Base-by-base conservation (phyloP, 169 alveolate species). In the Eimeria necatrix region DNA sequence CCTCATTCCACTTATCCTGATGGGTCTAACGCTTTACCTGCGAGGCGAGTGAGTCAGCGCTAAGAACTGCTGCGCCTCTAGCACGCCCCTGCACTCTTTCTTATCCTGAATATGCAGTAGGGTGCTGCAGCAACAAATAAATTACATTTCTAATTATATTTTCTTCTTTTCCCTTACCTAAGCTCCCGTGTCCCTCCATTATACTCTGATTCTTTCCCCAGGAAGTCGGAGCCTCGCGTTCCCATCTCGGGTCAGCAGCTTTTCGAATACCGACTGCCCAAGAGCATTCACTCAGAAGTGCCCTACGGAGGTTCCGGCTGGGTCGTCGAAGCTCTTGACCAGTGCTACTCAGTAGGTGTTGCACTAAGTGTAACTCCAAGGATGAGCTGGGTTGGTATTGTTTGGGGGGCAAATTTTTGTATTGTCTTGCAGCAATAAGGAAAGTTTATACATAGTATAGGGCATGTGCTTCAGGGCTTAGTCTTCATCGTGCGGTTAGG, bases 211-310 rank as follows among this genome's bases (percentile, higher is more conserved):
- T 3, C 49, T 48, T 14, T 46, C 26, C 64, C 8, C 16, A 56
- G 92, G 48, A 85, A 85, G 61, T 56, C 92, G 16, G 92, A 85
- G 92, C 92, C 92, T 4, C 92, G 92, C 41, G 81, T 85, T 8
- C 92, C 92, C 24, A 51, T 85, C 6, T 59, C 56, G 56, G 92
- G 92, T 5, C 80, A 59, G 10, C 92, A 85, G 48, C 61, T 85
- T 22, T 60, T 60, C 41, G 92, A 56, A 56, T 85, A 85, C 51
- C 61, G 92, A 7, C 92, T 85, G 16, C 80, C 92, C 16, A 85
- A 85, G 49, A 8, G 81, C 76, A 59, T 85, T 24, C 80, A 41
- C 24, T n/a, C 92, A 46, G 80, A 85, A 52, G 80, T 85, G 80
- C 92, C 92, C 56, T 85, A 85, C 14, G 92, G 92, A 24, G 92